These are phyloP conservation scores for Leishmania turanica DNA, from an alignment of 208 protist species.

Conservation along the genomic window DNA sequence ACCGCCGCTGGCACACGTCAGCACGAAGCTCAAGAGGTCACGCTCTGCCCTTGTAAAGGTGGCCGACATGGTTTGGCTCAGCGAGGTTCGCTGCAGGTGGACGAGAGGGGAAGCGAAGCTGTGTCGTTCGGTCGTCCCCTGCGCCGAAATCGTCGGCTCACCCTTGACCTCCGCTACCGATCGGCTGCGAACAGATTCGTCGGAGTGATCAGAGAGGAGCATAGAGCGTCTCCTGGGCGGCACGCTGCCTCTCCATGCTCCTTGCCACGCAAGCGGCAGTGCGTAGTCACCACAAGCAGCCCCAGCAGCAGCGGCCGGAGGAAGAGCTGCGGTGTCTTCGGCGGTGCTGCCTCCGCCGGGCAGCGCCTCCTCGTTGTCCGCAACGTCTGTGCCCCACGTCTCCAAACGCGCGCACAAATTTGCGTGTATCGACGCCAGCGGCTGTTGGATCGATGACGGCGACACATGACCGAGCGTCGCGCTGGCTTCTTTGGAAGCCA, in stretches of 20 bases:
- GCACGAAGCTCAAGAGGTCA: slow-evolving; percentile 25
- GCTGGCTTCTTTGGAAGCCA: not conserved
- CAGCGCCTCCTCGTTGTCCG: not conserved
- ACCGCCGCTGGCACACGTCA: slow-evolving; percentile 20
- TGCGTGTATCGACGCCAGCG: not conserved
- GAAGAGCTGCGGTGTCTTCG: not conserved
- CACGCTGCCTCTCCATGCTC: not conserved
- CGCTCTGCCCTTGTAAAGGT: slow-evolving; percentile 9
- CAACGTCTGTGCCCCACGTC: slow-evolving; percentile 9
- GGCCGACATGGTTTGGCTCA: not conserved
- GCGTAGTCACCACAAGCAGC: not conserved
- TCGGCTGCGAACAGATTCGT: not conserved
- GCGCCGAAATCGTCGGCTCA: not conserved
- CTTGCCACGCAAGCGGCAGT: not conserved
- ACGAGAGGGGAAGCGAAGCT: not conserved
- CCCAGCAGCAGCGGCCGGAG: not conserved
- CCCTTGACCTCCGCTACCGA: not conserved
- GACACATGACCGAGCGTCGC: too few relatives aligned
- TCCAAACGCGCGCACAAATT: slow-evolving; percentile 6
- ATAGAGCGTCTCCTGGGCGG: not conserved
- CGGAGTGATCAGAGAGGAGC: not conserved
- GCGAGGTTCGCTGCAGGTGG: not conserved
- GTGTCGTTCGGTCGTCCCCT: not conserved
- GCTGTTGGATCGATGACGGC: not conserved
- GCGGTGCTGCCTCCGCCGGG: not conserved